These are phyloP conservation scores for Elsinoe australis DNA, from an alignment of 2,329 filamentous ascomycete genomes.

Conservation along the genomic window DNA sequence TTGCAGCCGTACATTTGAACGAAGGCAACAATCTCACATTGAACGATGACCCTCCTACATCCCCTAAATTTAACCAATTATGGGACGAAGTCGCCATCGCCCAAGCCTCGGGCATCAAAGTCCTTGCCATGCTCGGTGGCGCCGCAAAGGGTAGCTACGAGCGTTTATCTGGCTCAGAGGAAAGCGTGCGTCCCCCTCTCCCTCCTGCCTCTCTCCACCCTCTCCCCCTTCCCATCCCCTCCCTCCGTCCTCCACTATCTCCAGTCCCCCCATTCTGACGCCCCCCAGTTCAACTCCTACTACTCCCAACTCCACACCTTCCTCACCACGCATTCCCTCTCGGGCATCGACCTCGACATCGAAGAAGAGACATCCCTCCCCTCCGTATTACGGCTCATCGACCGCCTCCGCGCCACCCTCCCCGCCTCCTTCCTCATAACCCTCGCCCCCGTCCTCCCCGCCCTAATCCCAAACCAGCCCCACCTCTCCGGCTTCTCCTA, in stretches of 20 bases:
- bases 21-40: slow-evolving; percentile 58
- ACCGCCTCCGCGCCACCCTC: slow-evolving; percentile 53
- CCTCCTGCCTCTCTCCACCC: not conserved
- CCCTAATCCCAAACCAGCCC: slow-evolving; percentile 48
- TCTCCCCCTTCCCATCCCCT: not conserved
- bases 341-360: slow-evolving; percentile 70
- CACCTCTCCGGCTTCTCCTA: slow-evolving; percentile 82
- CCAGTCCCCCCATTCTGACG: slow-evolving; percentile 12
- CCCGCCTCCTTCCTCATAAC: slow-evolving; percentile 66
- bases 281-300: slow-evolving; percentile 60
- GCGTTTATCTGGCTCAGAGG: slow-evolving; percentile 51
- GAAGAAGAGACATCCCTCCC: slow-evolving; percentile 66
- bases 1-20: slow-evolving; percentile 82
- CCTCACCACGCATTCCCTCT: slow-evolving; percentile 53
- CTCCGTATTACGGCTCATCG: slow-evolving; percentile 50
- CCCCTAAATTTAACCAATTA: slow-evolving; percentile 58
- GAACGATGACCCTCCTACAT: slow-evolving; percentile 68
- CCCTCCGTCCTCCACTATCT: not conserved
- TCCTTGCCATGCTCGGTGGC: slow-evolving; percentile 82
- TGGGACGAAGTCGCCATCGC: slow-evolving; percentile 71
- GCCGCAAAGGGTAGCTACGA: slow-evolving; percentile 68
- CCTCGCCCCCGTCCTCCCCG: slow-evolving; percentile 72
- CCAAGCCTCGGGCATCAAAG: slow-evolving; percentile 65
- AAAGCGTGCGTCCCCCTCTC: slow-evolving; percentile 22
- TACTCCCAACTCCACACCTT: slow-evolving; percentile 62